Evolutionary conservation across 345 rosid genomes (phyloP).

Genomic region (Cardamine resedifolia): DNA sequence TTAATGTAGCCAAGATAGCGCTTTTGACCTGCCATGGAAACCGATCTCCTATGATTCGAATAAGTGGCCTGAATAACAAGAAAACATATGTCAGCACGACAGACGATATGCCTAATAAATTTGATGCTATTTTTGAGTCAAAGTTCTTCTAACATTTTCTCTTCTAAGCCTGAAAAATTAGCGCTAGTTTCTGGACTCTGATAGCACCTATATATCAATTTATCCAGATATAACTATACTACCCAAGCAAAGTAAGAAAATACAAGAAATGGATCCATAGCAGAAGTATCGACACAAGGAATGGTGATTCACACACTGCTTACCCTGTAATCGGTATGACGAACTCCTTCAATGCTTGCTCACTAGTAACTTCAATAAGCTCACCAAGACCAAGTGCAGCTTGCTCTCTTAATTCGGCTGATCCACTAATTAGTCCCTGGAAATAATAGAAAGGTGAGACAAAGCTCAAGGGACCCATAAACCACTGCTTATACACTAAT

Average conservation of each 20-base stretch:
- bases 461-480: conserved; percentile 5
- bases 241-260: conserved; percentile 15
- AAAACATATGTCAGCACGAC: conserved; percentile 16
- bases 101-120: not conserved
- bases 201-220: not conserved
- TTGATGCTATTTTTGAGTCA: not conserved
- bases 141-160: not conserved
- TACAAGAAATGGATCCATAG: not conserved
- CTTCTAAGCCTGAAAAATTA: not conserved
- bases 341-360: conserved; percentile 77
- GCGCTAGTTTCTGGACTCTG: not conserved
- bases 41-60: conserved; percentile 91
- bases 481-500: not conserved
- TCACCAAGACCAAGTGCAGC: conserved; percentile 98
- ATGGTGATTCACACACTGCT: conserved; percentile 30
- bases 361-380: conserved; percentile 96
- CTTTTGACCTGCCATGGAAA: conserved; percentile 99
- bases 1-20: conserved; percentile 85
- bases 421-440: conserved; percentile 88
- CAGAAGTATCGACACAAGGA: conserved; percentile 13
- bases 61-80: conserved; percentile 76
- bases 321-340: conserved; percentile 98
- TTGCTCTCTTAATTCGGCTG: conserved; percentile 92
- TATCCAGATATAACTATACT: conserved; percentile 1
- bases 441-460: conserved; percentile 6